Evolutionary conservation across 305 asterid genomes (phyloP).

Genomic region (Ruellia speciosa): DNA sequence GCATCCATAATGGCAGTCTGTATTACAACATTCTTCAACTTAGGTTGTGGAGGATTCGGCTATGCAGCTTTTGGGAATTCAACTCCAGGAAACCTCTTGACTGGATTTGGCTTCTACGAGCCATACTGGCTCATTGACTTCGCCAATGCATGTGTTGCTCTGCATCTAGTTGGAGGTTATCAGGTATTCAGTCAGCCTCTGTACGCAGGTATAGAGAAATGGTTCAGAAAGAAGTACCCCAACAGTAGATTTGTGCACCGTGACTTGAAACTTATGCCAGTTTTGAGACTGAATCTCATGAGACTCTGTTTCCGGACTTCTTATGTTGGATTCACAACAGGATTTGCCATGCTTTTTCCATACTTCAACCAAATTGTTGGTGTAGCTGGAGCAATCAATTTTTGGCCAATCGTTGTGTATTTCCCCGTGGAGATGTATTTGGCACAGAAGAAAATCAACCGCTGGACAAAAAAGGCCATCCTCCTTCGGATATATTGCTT

Average conservation of each 20-base stretch:
- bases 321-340: constrained; percentile 49
- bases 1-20: constrained; percentile 45
- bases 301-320: constrained; percentile 46
- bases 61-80: constrained; percentile 82
- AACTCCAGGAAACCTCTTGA: constrained; percentile 74
- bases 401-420: constrained; percentile 66
- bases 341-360: constrained; percentile 48
- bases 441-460: constrained; percentile 37
- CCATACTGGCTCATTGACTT: constrained; percentile 76
- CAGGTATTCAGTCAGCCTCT: constrained; percentile 72
- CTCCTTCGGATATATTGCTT: constrained; percentile 35
- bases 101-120: constrained; percentile 78
- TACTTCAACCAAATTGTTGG: constrained; percentile 68
- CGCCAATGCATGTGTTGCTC: constrained; percentile 69
- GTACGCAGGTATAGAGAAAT: constrained; percentile 44
- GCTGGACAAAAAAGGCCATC: constrained; percentile 35
- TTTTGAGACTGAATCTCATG: constrained; percentile 32
- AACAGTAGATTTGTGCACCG: constrained; percentile 27
- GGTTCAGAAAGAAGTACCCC: constrained; percentile 39
- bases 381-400: constrained; percentile 57
- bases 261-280: constrained; percentile 32
- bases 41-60: constrained; percentile 79
- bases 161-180: constrained; percentile 77
- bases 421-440: constrained; percentile 80
- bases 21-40: constrained; percentile 48